Base-by-base conservation (phyloP, 2,329 filamentous ascomycete genomes). In the Diaporthe australafricana region DNA sequence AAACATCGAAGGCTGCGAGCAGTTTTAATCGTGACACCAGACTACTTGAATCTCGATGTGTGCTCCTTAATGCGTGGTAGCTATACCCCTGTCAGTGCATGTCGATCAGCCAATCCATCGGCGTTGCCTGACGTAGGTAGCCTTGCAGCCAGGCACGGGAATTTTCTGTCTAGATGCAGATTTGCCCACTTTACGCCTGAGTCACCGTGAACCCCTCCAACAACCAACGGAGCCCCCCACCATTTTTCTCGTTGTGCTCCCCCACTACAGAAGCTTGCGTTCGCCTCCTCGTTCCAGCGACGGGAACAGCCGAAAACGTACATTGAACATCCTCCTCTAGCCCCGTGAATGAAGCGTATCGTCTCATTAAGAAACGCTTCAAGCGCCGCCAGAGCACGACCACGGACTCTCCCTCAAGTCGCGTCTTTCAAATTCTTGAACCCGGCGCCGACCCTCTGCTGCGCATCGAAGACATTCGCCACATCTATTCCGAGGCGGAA, bases 301-400 rank as follows among this genome's bases (percentile, higher is more conserved):
- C 53, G 66, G 66, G 50, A 30, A 40, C 45, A 32, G 53, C 30
- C 65, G 56, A 25, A 50, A 35, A n/a, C 7, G 35, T 32, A 42
- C 38, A 20, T 45, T 47, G 35, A 22, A 17, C 9, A 40, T 16
- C 20, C n/a, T 32, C 35, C 14, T 14, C 16, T n/a, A 8, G 25
- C 40, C 27, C 53, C 57, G 62, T 72, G 72, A 52, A 73, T 73
- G 72, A 63, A 48, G 60, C 70, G 65, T 47, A 60, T 66, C 42
- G 57, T 48, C 57, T 50, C 42, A 5, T 40, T 72, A n/a, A 20
- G 45, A 32, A 66, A 70, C 52, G 72, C 65, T 48, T 69, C 50
- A 40, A 72, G 57, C 52, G 50, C 57, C n/a, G 57, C 52, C 45
- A 62, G 16, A 65, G 57, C 65, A 55, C 72, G 52, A 69, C 32